A percentile compares a stretch with the other conserved stretches of the same genome.
Conservation (phyloP, 768 basidiomycete genomes). For the Lactarius deliciosus region DNA sequence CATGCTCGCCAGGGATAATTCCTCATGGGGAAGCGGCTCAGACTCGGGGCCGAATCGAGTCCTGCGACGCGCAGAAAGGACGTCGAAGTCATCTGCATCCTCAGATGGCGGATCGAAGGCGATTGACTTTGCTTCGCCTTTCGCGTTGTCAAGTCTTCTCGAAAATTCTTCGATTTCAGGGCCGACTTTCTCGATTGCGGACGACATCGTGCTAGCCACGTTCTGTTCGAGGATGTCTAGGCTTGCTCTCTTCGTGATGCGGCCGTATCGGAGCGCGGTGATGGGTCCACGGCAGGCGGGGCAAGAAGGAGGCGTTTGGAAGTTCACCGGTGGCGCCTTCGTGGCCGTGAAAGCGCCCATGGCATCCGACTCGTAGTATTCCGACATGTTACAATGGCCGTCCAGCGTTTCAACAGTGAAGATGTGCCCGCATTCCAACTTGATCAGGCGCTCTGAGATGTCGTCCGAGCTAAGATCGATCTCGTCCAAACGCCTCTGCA, state of each 20-base stretch:
- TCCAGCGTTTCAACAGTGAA: constrained; percentile 45
- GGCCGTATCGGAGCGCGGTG: constrained; percentile 38
- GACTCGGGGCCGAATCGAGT: constrained; percentile 16
- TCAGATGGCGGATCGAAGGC: neutral
- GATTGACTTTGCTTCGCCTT: constrained; percentile 29
- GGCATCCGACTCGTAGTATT: constrained; percentile 34
- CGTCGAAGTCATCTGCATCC: constrained; percentile 6
- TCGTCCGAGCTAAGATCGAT: constrained; percentile 34
- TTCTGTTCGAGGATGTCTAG: constrained; percentile 42
- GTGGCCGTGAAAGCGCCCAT: constrained; percentile 32
- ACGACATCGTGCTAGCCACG: constrained; percentile 37
- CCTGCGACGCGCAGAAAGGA: neutral
- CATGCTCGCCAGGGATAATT: constrained; percentile 24
- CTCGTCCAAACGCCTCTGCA: constrained; percentile 35
- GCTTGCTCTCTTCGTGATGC: constrained; percentile 39
- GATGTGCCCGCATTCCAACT: constrained; percentile 39
- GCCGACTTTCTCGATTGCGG: constrained; percentile 26
- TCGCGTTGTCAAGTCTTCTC: constrained; percentile 9
- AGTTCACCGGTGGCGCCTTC: constrained; percentile 34
- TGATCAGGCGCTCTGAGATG: constrained; percentile 34
- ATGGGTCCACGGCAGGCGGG: constrained; percentile 40
- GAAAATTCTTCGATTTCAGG: constrained; percentile 23
- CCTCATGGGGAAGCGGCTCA: constrained; percentile 28
- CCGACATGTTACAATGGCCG: constrained; percentile 36
- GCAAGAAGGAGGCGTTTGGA: constrained; percentile 37